Evolutionary conservation across 148 eudicot species (phyloP), one percentile per base, ranked within the genome.

Genomic region (Polygonum maritimum): DNA sequence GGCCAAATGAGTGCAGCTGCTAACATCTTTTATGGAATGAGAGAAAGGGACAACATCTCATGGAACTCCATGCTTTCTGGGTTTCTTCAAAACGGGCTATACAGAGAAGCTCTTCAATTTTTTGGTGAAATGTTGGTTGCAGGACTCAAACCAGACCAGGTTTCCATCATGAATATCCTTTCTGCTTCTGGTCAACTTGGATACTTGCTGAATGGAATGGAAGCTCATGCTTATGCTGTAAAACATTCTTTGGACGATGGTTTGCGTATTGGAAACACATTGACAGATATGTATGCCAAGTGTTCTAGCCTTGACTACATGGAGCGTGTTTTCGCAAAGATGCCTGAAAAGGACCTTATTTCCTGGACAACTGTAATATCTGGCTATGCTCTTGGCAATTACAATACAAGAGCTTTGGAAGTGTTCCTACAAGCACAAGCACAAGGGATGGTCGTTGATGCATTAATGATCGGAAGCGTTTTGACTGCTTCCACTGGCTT

Each of bases 31-130:
- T 22, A 41, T 49, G 48, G 35, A 31, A 86, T 90, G 86, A 74
- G 55, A 12, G 88, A 87, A 63, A 81, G 75, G 79, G 97, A 92
- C 83, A 82, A 74, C 41, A 45, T 92, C 81, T 86, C 92, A 31
- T 90, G 92, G 92, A 90, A 88, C 79, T 92, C 96, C 19, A 89
- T 94, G 90, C 84, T 90, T 48, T 86, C 90, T 18, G 92, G 92
- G 41, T 86, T 87, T 58, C 85, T 90, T 54, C 92, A 87, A 71
- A 92, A 90, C 57, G 83, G 90, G n/a, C 82, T 84, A 18, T 84
- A 81, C 74, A 73, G 62, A 78, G 87, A 92, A 81, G 89, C 91
- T 71, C 52, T 85, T 69, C 60, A 75, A 21, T 80, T 86, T 47
- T 87, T 85, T 75, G 82, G 40, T 45, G 80, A 83, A 79, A 86